These are phyloP conservation scores for Blastocystis sp. DNA, from an alignment of 352 stramenopile genomes.

Conservation along the genomic window DNA sequence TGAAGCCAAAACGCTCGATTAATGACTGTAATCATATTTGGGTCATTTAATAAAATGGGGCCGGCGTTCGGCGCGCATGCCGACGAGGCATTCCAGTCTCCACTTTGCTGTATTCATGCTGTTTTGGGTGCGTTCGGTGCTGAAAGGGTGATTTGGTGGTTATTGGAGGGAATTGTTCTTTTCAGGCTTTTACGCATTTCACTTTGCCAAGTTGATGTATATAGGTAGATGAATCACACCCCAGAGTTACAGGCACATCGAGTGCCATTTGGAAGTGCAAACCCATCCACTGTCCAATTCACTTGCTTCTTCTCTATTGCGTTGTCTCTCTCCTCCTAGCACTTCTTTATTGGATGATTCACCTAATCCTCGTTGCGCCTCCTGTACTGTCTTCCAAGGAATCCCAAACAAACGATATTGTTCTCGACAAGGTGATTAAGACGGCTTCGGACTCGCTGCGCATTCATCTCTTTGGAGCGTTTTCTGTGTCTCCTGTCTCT, in stretches of 20 bases:
- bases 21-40: background rate
- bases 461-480: constrained; percentile 48
- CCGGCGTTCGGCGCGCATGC: too few relatives aligned
- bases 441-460: background rate
- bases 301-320: background rate
- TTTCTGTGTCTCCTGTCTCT: background rate
- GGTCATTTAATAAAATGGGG: background rate
- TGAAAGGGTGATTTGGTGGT: too few relatives aligned
- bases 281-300: too few relatives aligned
- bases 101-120: too few relatives aligned
- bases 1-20: background rate
- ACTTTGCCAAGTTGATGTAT: too few relatives aligned
- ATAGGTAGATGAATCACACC: too few relatives aligned
- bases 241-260: too few relatives aligned
- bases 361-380: constrained; percentile 25
- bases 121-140: too few relatives aligned
- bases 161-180: too few relatives aligned
- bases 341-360: background rate
- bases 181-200: too few relatives aligned
- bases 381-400: constrained; percentile 18
- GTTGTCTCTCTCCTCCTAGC: background rate
- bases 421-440: constrained; percentile 29
- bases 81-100: too few relatives aligned
- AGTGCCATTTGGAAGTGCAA: too few relatives aligned
- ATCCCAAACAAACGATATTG: constrained; percentile 40